Evolutionary conservation across 1,284 basidiomycete genomes (phyloP), one percentile per base, ranked within the genome.

Genomic region (Ceratobasidium sp.): DNA sequence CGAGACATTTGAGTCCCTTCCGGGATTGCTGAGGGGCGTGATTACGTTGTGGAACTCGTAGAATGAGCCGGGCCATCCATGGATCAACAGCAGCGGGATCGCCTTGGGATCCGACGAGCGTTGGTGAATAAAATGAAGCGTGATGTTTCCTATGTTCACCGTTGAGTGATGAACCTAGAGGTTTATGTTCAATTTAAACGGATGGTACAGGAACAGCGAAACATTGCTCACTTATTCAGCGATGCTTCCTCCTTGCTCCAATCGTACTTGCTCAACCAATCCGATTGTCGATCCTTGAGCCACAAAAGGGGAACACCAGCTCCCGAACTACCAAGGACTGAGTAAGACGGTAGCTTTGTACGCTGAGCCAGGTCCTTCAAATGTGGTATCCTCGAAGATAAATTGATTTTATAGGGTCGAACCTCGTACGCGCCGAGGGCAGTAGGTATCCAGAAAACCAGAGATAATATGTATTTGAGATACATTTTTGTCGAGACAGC

Each of bases 1-100:
- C 69, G 69, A 73, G 13, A 42, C n/a, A 44, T 73, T 73, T 4
- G 69, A 73, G 17, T 50, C 33, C 13, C 2, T 42, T 48, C 69
- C 57, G 12, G 69, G 57, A 28, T 62, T 73, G 28, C 69, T 73
- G 13, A 73, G 42, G 1, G 69, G 69, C 17, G 38, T 61, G n/a
- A 79, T 77, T 13, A 79, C 78, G 4, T 77, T 52, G 12, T 68
- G 26, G 23, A 73, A 79, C 70, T 79, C 78, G 52, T 77, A 50
- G 56, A 79, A 78, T 5, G 78, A 79, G 56, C 78, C 78, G 1
- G 78, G 78, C 78, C 78, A 79, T 7, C 78, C 78, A 54, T 79
- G 78, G 15, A 61, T 79, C 23, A 79, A 52, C 15, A 79, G 44
- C n/a, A 79, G 42, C 12, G 78, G 78, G 17, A 79, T 79, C 17